Conservation (phyloP, 768 basidiomycete genomes). For the Cystofilobasidium capitatum region DNA sequence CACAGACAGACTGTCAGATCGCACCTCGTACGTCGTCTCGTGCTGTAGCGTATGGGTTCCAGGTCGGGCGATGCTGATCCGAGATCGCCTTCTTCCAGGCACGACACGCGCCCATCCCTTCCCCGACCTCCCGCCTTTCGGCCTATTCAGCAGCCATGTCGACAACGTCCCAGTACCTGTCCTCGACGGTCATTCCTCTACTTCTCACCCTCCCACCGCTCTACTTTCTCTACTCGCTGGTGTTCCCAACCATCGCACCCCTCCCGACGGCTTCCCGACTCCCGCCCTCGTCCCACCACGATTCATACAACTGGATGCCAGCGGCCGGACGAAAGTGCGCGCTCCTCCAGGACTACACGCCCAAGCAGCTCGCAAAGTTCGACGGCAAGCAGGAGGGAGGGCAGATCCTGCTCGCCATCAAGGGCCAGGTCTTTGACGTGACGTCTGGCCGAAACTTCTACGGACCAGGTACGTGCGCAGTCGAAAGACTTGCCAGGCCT, state of each 20-base stretch:
- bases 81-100: neutral
- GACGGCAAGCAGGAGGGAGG: slow-evolving; percentile 50
- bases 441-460: slow-evolving; percentile 82
- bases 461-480: slow-evolving; percentile 63
- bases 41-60: too few species aligned
- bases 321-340: slow-evolving; percentile 67
- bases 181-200: slow-evolving; percentile 16
- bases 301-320: slow-evolving; percentile 87
- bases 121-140: neutral
- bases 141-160: too few species aligned
- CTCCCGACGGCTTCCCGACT: slow-evolving; percentile 34
- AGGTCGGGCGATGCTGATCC: neutral
- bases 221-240: slow-evolving; percentile 61
- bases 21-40: too few species aligned
- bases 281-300: slow-evolving; percentile 61
- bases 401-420: slow-evolving; percentile 76
- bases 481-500: too few species aligned
- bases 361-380: slow-evolving; percentile 61
- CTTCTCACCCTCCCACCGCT: slow-evolving; percentile 51
- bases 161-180: slow-evolving; percentile 1
- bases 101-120: neutral
- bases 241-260: slow-evolving; percentile 53
- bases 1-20: neutral
- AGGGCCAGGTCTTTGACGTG: slow-evolving; percentile 85
- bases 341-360: slow-evolving; percentile 66